A percentile compares a stretch with the other conserved stretches of the same genome.
These are phyloP conservation scores for Mrakia gelida DNA, from an alignment of 768 basidiomycete genomes.

Conservation along the genomic window DNA sequence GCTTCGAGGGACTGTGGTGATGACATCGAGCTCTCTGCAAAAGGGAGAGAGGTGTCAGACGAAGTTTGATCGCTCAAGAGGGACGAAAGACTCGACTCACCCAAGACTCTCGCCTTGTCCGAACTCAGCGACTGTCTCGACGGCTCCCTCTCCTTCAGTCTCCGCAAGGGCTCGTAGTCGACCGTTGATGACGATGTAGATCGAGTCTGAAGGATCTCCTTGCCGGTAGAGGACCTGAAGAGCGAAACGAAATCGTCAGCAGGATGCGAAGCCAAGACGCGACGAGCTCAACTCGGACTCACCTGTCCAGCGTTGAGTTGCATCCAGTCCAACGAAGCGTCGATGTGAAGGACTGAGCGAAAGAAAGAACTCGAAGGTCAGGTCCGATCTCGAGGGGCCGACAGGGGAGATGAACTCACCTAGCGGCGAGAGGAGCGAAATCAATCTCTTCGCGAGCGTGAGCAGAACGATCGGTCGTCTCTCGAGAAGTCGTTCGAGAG, in stretches of 20 bases:
- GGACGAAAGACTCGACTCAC: slow-evolving; percentile 5
- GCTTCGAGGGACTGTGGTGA: slow-evolving; percentile 78
- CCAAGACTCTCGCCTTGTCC: slow-evolving; percentile 97
- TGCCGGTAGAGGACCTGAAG: slow-evolving; percentile 62
- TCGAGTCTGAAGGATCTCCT: slow-evolving; percentile 84
- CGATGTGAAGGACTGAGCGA: slow-evolving; percentile 80
- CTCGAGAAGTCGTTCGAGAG: slow-evolving; percentile 84
- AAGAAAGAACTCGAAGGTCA: slow-evolving; percentile 11
- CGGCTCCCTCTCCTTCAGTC: slow-evolving; percentile 60
- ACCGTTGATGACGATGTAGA: slow-evolving; percentile 95
- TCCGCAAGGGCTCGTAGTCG: slow-evolving; percentile 86
- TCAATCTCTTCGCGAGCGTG: slow-evolving; percentile 91
- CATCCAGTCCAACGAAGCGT: slow-evolving; percentile 96
- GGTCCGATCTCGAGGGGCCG: neutral
- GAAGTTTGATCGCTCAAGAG: neutral
- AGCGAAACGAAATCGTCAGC: slow-evolving; percentile 40
- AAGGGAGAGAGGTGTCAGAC: neutral
- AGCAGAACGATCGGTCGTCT: slow-evolving; percentile 91
- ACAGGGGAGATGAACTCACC: slow-evolving; percentile 49
- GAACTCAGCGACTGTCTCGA: slow-evolving; percentile 83
- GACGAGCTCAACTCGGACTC: neutral
- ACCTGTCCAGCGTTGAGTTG: slow-evolving; percentile 91
- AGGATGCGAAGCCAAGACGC: neutral
- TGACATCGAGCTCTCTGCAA: slow-evolving; percentile 79
- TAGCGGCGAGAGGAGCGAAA: slow-evolving; percentile 87